These are phyloP conservation scores for Bassia scoparia DNA, from an alignment of 148 eudicot genomes.

Conservation along the genomic window DNA sequence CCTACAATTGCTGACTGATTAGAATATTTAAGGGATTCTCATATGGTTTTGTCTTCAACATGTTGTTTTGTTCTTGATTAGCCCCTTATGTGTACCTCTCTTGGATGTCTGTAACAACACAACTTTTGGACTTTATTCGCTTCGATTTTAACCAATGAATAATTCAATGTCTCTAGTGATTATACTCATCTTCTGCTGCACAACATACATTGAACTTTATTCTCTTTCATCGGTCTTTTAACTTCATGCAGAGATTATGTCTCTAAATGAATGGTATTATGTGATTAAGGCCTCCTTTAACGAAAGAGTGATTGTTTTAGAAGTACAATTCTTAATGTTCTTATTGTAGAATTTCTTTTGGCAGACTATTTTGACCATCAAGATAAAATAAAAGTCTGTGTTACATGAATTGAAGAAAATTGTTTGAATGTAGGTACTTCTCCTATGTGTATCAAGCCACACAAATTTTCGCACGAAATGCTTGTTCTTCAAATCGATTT, in stretches of 20 bases:
- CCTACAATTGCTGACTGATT: constrained; percentile 25
- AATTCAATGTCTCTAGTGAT: not conserved
- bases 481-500: too few species aligned
- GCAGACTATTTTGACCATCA: too few species aligned
- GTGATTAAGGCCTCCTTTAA: too few species aligned
- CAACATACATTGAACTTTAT: not conserved
- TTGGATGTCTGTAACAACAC: constrained; percentile 11
- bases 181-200: not conserved
- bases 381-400: too few species aligned
- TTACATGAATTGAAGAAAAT: too few species aligned
- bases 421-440: too few species aligned
- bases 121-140: constrained; percentile 13
- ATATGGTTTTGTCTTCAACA: not conserved
- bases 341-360: too few species aligned
- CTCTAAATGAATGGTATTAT: too few species aligned
- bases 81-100: not conserved
- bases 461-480: too few species aligned
- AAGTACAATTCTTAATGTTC: too few species aligned
- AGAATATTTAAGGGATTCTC: constrained; percentile 2
- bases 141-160: not conserved
- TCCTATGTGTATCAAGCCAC: too few species aligned
- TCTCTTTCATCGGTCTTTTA: not conserved
- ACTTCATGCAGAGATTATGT: not conserved
- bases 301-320: too few species aligned
- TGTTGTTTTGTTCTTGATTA: not conserved